These are phyloP conservation scores for Calamus simplicifolius DNA, from an alignment of 176 grass and related monocot genomes.

Conservation along the genomic window DNA sequence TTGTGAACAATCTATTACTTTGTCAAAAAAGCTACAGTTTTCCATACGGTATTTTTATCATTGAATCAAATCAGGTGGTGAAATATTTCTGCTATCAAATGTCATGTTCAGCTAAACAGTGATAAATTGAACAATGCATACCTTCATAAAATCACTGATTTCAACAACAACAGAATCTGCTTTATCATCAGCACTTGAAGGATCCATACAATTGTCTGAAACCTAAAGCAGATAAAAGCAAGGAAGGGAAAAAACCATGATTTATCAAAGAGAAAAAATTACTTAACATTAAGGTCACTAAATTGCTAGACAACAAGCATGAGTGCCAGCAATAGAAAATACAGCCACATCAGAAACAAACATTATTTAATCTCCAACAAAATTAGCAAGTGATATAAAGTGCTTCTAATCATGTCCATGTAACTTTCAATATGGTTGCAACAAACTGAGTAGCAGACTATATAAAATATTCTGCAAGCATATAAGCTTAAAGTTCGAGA, in stretches of 20 bases:
- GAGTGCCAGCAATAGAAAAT: too few species aligned
- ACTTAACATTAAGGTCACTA: neutral
- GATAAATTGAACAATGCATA: constrained; percentile 12
- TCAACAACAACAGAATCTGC: constrained; percentile 55
- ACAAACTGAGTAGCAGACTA: too few species aligned
- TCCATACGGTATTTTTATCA: too few species aligned
- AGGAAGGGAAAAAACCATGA: neutral
- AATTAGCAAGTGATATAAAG: too few species aligned
- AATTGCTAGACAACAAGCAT: neutral
- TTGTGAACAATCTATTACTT: neutral
- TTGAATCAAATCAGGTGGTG: too few species aligned
- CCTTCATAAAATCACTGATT: constrained; percentile 71
- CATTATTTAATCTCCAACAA: too few species aligned
- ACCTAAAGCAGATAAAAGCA: constrained; percentile 14
- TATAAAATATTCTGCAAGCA: too few species aligned
- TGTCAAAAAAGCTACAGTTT: neutral
- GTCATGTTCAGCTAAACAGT: neutral
- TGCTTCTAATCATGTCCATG: too few species aligned
- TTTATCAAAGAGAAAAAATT: neutral
- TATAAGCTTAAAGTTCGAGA: too few species aligned
- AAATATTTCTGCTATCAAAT: neutral
- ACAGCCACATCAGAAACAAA: too few species aligned
- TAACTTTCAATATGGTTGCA: too few species aligned
- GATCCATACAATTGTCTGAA: constrained; percentile 14
- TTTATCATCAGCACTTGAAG: constrained; percentile 44